These are phyloP conservation scores for Inonotus obliquus DNA, from an alignment of 1,284 basidiomycete genomes.

Conservation along the genomic window DNA sequence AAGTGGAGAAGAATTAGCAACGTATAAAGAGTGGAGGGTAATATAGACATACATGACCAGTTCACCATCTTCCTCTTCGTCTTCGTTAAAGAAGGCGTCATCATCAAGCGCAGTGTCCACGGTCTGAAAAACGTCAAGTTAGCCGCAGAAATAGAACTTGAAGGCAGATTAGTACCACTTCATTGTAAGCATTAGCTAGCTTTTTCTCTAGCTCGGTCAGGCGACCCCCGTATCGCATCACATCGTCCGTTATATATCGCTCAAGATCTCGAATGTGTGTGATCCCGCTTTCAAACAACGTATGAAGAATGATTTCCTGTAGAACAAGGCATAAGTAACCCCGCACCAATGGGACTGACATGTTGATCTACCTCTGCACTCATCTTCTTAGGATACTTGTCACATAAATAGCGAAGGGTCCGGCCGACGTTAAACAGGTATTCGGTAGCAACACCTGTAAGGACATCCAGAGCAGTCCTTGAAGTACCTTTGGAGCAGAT, in stretches of 20 bases:
- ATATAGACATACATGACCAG: slow-evolving; percentile 58
- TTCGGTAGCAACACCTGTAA: slow-evolving; percentile 77
- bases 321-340: not conserved
- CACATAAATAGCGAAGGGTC: slow-evolving; percentile 77
- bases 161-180: slow-evolving; percentile 47
- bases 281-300: slow-evolving; percentile 83
- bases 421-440: slow-evolving; percentile 85
- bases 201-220: slow-evolving; percentile 83
- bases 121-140: slow-evolving; percentile 36
- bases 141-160: not conserved
- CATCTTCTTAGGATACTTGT: slow-evolving; percentile 79
- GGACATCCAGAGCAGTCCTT: slow-evolving; percentile 69
- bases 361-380: slow-evolving; percentile 63
- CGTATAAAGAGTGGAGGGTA: not conserved
- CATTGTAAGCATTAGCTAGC: slow-evolving; percentile 76
- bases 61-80: slow-evolving; percentile 73
- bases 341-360: not conserved
- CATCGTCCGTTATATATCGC: slow-evolving; percentile 85
- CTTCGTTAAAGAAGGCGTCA: slow-evolving; percentile 72
- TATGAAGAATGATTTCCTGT: slow-evolving; percentile 89
- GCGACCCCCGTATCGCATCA: slow-evolving; percentile 76
- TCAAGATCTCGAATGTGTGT: slow-evolving; percentile 76
- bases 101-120: slow-evolving; percentile 54
- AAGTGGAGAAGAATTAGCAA: not conserved
- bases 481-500: slow-evolving; percentile 47